Evolutionary conservation across 495 filamentous ascomycete species (phyloP).

Genomic region (Talaromyces trachyspermus): DNA sequence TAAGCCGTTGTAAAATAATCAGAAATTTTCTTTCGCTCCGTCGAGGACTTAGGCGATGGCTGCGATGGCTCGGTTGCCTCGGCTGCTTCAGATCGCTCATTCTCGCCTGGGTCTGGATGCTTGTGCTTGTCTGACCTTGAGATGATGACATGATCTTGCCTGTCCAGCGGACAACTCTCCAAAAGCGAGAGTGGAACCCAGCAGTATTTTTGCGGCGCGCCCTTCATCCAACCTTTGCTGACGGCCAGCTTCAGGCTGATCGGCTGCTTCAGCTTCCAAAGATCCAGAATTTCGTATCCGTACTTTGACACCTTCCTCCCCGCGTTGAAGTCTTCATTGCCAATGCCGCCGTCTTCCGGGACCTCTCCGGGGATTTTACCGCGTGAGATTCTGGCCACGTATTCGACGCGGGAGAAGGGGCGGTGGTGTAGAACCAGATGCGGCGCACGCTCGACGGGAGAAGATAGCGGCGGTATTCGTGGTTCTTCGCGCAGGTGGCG

Average conservation of each 20-base stretch:
- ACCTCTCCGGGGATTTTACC: constrained; percentile 22
- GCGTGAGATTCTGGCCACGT: constrained; percentile 16
- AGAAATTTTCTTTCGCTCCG: constrained; percentile 9
- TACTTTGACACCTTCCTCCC: constrained; percentile 26
- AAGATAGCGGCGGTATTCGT: constrained; percentile 32
- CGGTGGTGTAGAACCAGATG: constrained; percentile 32
- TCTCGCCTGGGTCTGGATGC: not conserved
- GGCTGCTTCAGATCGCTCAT: constrained; percentile 8
- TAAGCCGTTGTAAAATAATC: constrained; percentile 15
- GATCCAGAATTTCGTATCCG: constrained; percentile 27
- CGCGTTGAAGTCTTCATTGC: constrained; percentile 35
- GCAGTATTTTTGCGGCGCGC: constrained; percentile 26
- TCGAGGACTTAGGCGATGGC: constrained; percentile 2
- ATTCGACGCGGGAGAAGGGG: constrained; percentile 15
- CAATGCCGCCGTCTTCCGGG: constrained; percentile 26
- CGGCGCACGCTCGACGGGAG: constrained; percentile 20
- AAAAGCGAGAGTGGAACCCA: constrained; percentile 20
- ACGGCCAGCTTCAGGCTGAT: constrained; percentile 21
- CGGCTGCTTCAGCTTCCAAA: constrained; percentile 22
- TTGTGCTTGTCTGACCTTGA: constrained; percentile 10
- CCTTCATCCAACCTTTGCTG: constrained; percentile 14
- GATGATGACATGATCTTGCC: constrained; percentile 11
- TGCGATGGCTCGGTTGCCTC: constrained; percentile 2
- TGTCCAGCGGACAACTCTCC: constrained; percentile 8
- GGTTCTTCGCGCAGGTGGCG: constrained; percentile 23